These are phyloP conservation scores for Tolypocladium cylindrosporum DNA, from an alignment of 2,329 filamentous ascomycete genomes.

Conservation along the genomic window DNA sequence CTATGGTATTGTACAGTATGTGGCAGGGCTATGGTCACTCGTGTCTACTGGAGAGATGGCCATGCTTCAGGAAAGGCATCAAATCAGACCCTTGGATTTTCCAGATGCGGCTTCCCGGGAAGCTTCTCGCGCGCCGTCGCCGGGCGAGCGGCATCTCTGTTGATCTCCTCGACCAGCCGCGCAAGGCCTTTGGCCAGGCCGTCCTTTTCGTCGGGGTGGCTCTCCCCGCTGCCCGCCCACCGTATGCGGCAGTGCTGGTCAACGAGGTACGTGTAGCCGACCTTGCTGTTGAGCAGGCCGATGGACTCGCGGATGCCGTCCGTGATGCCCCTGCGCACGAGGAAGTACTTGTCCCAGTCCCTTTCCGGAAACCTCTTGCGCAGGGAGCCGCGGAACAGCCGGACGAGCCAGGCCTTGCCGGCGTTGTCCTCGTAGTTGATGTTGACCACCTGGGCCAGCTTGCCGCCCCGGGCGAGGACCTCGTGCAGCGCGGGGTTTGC, in stretches of 20 bases:
- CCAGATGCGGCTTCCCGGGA: conserved; percentile 19
- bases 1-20: conserved; percentile 17
- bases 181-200: conserved; percentile 55
- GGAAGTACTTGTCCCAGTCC: conserved; percentile 52
- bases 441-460: conserved; percentile 64
- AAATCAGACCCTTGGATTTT: conserved; percentile 10
- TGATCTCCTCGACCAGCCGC: conserved; percentile 51
- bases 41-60: background rate
- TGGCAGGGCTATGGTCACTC: conserved; percentile 5
- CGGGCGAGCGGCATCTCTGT: conserved; percentile 23
- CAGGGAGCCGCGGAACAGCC: conserved; percentile 44
- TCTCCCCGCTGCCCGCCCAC: conserved; percentile 78
- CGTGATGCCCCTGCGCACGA: conserved; percentile 47
- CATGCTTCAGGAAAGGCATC: background rate
- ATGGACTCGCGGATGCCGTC: conserved; percentile 54
- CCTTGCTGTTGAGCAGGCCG: conserved; percentile 75
- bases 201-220: conserved; percentile 55
- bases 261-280: conserved; percentile 87
- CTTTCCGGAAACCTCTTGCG: conserved; percentile 37
- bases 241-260: conserved; percentile 82
- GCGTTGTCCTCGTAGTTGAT: conserved; percentile 82
- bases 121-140: conserved; percentile 23
- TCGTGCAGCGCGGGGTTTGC: conserved; percentile 62
- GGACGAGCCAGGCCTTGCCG: conserved; percentile 51
- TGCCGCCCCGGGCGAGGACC: conserved; percentile 42